These are phyloP conservation scores for Daldinia bambusicola DNA, from an alignment of 495 filamentous ascomycete genomes.

Conservation along the genomic window DNA sequence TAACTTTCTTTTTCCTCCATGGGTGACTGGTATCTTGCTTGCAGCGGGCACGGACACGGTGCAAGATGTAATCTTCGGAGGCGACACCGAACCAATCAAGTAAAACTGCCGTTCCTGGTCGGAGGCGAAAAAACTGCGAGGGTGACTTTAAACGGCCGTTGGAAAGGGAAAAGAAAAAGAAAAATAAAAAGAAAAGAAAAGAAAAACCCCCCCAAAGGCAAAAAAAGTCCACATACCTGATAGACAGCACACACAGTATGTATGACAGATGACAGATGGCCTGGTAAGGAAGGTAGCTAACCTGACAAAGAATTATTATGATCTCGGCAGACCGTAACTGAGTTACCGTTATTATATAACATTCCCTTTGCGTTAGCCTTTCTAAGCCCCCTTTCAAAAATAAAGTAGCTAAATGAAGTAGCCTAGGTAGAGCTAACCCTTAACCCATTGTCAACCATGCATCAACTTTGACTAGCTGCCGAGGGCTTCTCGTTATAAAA, in stretches of 20 bases:
- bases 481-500: constrained; percentile 5
- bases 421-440: not conserved
- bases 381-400: no score
- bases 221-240: no score
- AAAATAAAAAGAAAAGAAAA: no score
- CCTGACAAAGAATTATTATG: not conserved
- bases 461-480: not conserved
- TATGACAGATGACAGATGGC: no score
- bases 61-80: not conserved
- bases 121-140: not conserved
- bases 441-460: not conserved
- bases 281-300: no score
- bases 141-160: not conserved
- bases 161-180: no score
- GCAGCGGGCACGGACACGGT: constrained; percentile 2
- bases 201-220: no score
- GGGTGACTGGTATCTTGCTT: not conserved
- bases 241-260: no score
- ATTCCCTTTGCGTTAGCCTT: no score
- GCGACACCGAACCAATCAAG: constrained; percentile 22
- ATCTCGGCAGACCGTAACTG: not conserved
- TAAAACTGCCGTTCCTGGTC: not conserved
- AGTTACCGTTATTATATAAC: not conserved
- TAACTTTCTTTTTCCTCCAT: no score
- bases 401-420: not conserved